Evolutionary conservation across 352 stramenopile genomes (phyloP).

Genomic region (Phytophthora syringae): DNA sequence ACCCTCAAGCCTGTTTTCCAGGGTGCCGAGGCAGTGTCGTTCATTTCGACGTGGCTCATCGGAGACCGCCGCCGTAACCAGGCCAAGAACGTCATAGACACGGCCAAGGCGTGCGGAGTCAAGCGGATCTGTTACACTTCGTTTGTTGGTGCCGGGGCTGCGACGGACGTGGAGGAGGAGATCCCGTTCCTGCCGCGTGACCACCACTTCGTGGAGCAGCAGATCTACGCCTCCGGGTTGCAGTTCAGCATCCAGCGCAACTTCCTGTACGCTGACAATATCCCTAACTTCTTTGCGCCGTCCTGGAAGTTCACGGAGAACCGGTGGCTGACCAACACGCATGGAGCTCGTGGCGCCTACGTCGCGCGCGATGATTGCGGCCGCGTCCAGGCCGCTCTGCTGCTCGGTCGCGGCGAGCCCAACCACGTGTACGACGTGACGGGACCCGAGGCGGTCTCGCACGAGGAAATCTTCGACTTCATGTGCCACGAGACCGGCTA

Average conservation of each 20-base stretch:
- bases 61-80: constrained; percentile 17
- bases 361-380: constrained; percentile 20
- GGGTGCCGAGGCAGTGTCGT: constrained; percentile 12
- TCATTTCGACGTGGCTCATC: constrained; percentile 22
- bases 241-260: constrained; percentile 25
- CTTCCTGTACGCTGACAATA: constrained; percentile 19
- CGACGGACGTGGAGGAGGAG: constrained; percentile 11
- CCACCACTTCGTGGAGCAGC: constrained; percentile 25
- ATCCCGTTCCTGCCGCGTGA: constrained; percentile 24
- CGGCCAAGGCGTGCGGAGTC: constrained; percentile 11
- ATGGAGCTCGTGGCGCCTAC: constrained; percentile 9
- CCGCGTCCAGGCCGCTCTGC: constrained; percentile 25
- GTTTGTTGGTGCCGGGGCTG: constrained; percentile 5
- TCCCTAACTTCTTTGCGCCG: constrained; percentile 9
- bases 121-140: constrained; percentile 27
- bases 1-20: constrained; percentile 13
- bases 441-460: constrained; percentile 18
- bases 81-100: constrained; percentile 1
- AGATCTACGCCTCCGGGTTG: constrained; percentile 10
- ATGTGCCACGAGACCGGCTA: constrained; percentile 33
- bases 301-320: constrained; percentile 14
- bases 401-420: constrained; percentile 28
- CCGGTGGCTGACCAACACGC: constrained; percentile 9
- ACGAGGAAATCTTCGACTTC: constrained; percentile 37
- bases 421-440: constrained; percentile 38